A percentile compares a stretch with the other conserved stretches of the same genome.
These are phyloP conservation scores for Xylaria sp. DNA, from an alignment of 2,329 filamentous ascomycete genomes.

Conservation along the genomic window DNA sequence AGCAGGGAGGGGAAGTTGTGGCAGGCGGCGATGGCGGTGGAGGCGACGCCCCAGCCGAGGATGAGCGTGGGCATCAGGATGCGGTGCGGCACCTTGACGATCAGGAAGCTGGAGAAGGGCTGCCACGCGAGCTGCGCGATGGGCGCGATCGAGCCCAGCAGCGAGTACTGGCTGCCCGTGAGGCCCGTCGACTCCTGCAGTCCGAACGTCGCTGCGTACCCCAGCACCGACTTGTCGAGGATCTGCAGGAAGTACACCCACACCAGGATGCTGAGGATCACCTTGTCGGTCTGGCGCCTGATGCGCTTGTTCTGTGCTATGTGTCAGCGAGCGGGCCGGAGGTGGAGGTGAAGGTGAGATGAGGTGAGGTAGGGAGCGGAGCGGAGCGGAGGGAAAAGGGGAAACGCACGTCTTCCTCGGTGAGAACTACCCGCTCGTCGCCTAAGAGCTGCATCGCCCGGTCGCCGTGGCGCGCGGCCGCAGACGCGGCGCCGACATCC, in stretches of 20 bases:
- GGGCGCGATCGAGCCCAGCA: slow-evolving; percentile 51
- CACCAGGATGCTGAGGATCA: slow-evolving; percentile 54
- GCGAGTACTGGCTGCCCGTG: slow-evolving; percentile 56
- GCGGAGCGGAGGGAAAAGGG: too few species aligned
- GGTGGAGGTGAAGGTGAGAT: background rate
- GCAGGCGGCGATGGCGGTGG: slow-evolving; percentile 58
- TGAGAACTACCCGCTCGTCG: slow-evolving; percentile 25
- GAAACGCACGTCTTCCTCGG: slow-evolving; percentile 29
- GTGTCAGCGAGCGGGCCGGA: background rate
- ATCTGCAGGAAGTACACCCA: slow-evolving; percentile 68
- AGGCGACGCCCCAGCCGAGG: slow-evolving; percentile 57
- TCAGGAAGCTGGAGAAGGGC: slow-evolving; percentile 56
- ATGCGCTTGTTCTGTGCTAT: slow-evolving; percentile 29
- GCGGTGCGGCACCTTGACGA: slow-evolving; percentile 65
- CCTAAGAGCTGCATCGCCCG: slow-evolving; percentile 19
- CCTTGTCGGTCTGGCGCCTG: slow-evolving; percentile 44
- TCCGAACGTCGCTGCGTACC: slow-evolving; percentile 68
- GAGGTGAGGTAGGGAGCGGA: background rate
- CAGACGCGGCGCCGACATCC: background rate
- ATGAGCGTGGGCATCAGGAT: slow-evolving; percentile 62
- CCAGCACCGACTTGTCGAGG: slow-evolving; percentile 65
- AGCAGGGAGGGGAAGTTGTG: slow-evolving; percentile 56
- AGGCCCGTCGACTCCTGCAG: slow-evolving; percentile 63
- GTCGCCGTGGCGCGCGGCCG: slow-evolving; percentile 22
- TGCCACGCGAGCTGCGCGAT: slow-evolving; percentile 60